A percentile compares a stretch with the other conserved stretches of the same genome.
These are phyloP conservation scores for Oidiodendron maius DNA, from an alignment of 495 filamentous ascomycete species.

Conservation along the genomic window DNA sequence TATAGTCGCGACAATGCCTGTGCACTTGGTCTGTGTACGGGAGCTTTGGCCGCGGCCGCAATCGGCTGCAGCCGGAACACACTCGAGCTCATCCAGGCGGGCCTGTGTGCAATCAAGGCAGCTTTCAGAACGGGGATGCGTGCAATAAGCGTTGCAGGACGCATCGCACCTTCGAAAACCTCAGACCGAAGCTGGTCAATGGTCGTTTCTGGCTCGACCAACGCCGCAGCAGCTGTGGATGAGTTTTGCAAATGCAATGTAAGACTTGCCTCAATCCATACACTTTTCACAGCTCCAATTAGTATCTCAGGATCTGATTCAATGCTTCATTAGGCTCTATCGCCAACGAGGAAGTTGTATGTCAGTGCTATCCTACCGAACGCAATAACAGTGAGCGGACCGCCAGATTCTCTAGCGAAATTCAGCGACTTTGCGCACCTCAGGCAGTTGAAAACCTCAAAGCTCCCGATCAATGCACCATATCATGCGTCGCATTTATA, in stretches of 20 bases:
- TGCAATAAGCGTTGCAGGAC: conserved; percentile 42
- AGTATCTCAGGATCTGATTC: conserved; percentile 8
- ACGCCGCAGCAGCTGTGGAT: conserved; percentile 36
- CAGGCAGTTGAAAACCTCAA: conserved; percentile 40
- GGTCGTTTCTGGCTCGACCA: conserved; percentile 44
- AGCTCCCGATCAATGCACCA: conserved; percentile 67
- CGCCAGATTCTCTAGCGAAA: conserved; percentile 53
- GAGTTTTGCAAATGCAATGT: conserved; percentile 23
- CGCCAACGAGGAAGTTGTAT: conserved; percentile 57
- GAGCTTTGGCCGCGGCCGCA: conserved; percentile 64
- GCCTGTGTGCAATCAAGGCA: conserved; percentile 42
- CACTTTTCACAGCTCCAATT: too few relatives aligned
- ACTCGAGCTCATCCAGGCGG: conserved; percentile 58
- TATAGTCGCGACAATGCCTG: conserved; percentile 35
- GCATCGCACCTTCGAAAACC: conserved; percentile 40
- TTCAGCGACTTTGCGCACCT: conserved; percentile 47
- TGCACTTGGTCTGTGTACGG: conserved; percentile 64
- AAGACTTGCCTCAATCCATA: conserved; percentile 28
- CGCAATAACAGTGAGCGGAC: conserved; percentile 70
- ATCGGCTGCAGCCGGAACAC: conserved; percentile 64
- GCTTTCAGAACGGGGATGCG: conserved; percentile 68
- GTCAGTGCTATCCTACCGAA: conserved; percentile 64
- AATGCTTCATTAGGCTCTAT: conserved; percentile 3
- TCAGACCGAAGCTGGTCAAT: conserved; percentile 50
- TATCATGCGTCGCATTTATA: conserved; percentile 77